A percentile compares a stretch with the other conserved stretches of the same genome.
These are phyloP conservation scores for Diddensiella santjacobensis DNA, from an alignment of 805 yeast species.

Conservation along the genomic window DNA sequence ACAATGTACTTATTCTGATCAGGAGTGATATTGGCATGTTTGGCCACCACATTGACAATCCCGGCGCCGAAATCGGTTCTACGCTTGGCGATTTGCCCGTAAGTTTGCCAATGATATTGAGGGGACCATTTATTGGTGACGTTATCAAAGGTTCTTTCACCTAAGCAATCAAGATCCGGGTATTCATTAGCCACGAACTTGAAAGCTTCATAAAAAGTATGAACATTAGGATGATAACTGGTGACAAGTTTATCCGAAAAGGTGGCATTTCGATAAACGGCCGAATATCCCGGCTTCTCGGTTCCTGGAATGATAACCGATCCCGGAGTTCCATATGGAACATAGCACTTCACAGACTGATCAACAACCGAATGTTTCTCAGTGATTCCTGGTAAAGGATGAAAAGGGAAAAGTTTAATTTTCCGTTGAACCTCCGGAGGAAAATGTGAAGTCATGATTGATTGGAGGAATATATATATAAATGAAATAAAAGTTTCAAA, in stretches of 20 bases:
- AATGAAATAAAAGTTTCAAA: background rate
- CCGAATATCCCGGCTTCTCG: constrained; percentile 45
- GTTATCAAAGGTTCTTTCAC: constrained; percentile 37
- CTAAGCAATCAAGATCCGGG: constrained; percentile 37
- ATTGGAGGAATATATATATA: background rate
- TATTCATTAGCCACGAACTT: constrained; percentile 27
- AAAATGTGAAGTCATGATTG: constrained; percentile 2
- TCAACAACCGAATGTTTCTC: constrained; percentile 2
- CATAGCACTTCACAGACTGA: background rate
- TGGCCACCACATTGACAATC: constrained; percentile 39
- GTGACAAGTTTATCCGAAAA: constrained; percentile 30
- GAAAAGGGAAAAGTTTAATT: constrained; percentile 11
- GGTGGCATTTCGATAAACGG: constrained; percentile 46
- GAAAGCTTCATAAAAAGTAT: constrained; percentile 39
- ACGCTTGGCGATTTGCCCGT: constrained; percentile 40
- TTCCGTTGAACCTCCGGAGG: constrained; percentile 12
- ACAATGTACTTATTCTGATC: constrained; percentile 17
- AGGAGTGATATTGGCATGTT: constrained; percentile 24
- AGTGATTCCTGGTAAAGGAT: constrained; percentile 9
- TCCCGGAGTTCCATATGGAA: constrained; percentile 30
- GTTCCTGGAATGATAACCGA: constrained; percentile 41
- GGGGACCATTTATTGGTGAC: constrained; percentile 38
- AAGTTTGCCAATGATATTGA: constrained; percentile 44
- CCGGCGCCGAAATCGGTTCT: constrained; percentile 56
- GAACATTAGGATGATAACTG: constrained; percentile 35